phyloP scores from a whole-genome alignment of 805 yeast species.

The Kodamaea lidongshanica region DNA sequence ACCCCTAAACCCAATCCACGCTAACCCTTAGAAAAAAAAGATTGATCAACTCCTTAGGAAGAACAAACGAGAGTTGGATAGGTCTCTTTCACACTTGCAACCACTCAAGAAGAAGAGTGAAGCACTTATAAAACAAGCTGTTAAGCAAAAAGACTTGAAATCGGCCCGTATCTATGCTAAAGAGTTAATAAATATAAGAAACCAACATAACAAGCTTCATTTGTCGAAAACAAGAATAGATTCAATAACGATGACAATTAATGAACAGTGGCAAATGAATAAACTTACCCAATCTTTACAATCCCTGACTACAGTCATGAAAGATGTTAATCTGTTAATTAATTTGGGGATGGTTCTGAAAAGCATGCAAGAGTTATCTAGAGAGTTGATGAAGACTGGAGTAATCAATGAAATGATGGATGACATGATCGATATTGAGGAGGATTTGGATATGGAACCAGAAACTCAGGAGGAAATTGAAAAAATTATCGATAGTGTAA shows the following conservation, averaged over 20 bases:
- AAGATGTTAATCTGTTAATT: constrained; percentile 76
- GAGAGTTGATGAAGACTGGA: constrained; percentile 80
- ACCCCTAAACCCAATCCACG: not conserved
- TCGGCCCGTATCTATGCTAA: constrained; percentile 75
- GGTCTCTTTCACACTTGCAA: constrained; percentile 58
- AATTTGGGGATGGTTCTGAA: constrained; percentile 71
- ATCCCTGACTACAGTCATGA: constrained; percentile 75
- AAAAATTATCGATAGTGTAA: constrained; percentile 43
- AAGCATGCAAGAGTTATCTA: constrained; percentile 80
- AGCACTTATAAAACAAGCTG: constrained; percentile 64
- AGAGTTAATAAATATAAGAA: constrained; percentile 68
- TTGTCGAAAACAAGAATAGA: constrained; percentile 81
- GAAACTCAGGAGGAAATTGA: constrained; percentile 67
- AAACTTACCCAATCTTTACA: constrained; percentile 79
- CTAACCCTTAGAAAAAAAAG: constrained; percentile 46
- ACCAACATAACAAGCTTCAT: constrained; percentile 67
- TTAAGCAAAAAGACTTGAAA: constrained; percentile 68
- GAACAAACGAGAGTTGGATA: constrained; percentile 78
- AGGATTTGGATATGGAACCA: constrained; percentile 49
- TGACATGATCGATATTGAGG: constrained; percentile 71
- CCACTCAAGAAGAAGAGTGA: constrained; percentile 71
- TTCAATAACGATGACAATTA: constrained; percentile 80
- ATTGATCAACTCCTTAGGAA: constrained; percentile 76
- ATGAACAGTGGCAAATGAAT: constrained; percentile 83
- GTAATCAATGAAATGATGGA: constrained; percentile 93